These are phyloP conservation scores for Capsella rubella DNA, from an alignment of 441 rosid genomes.

Conservation along the genomic window DNA sequence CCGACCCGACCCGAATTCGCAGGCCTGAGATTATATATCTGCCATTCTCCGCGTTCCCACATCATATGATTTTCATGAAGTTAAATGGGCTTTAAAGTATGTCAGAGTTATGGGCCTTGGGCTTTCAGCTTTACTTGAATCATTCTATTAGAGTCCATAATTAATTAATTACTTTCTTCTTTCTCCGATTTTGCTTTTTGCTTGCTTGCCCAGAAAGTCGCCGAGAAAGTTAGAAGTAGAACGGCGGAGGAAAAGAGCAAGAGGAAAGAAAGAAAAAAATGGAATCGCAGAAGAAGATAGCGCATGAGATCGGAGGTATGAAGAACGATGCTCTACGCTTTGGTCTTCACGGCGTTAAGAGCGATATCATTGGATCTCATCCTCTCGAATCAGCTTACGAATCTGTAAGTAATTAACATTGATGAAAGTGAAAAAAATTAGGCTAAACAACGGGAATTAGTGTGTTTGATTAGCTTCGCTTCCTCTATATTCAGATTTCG, in stretches of 20 bases:
- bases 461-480: neutral
- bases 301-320: conserved; percentile 74
- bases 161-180: neutral
- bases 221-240: conserved; percentile 20
- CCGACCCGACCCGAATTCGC: too few relatives aligned
- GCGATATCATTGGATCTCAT: conserved; percentile 79
- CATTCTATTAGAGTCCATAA: neutral
- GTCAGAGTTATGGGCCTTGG: conserved; percentile 1
- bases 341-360: conserved; percentile 80
- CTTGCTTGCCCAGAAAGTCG: conserved; percentile 40
- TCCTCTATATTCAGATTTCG: neutral
- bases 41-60: too few relatives aligned
- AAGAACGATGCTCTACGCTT: conserved; percentile 75
- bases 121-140: neutral
- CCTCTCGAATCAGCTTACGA: conserved; percentile 76
- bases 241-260: neutral
- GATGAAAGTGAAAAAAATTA: neutral
- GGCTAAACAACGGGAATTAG: neutral
- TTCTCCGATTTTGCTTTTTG: neutral
- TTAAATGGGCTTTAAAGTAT: too few relatives aligned
- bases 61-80: too few relatives aligned
- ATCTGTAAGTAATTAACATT: conserved; percentile 49
- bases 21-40: too few relatives aligned
- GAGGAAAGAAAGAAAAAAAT: conserved; percentile 43
- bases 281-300: conserved; percentile 68